These are phyloP conservation scores for Chlamydomonas sp. DNA, from an alignment of 139 green algal genomes.

Conservation along the genomic window DNA sequence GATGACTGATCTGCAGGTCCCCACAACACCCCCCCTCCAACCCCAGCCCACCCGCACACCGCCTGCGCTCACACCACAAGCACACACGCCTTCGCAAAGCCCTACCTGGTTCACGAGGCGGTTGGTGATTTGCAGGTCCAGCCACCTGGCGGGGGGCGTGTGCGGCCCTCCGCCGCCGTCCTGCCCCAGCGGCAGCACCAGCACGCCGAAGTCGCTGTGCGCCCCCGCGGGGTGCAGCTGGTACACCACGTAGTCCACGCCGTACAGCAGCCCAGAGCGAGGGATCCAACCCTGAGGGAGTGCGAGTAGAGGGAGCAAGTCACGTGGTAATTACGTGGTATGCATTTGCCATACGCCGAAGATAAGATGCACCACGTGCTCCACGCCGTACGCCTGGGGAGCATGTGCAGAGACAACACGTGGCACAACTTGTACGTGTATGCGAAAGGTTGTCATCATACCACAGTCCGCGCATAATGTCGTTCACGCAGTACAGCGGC, in stretches of 20 bases:
- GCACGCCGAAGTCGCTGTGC: conserved; percentile 56
- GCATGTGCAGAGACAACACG: too few species aligned
- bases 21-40: neutral
- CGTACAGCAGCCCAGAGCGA: conserved; percentile 66
- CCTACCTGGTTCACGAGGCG: conserved; percentile 40
- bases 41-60: neutral
- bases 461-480: too few species aligned
- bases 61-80: neutral
- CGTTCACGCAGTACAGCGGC: too few species aligned
- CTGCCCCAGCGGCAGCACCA: conserved; percentile 43
- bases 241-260: conserved; percentile 71
- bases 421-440: too few species aligned
- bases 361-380: too few species aligned
- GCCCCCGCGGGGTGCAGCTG: conserved; percentile 54
- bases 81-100: neutral
- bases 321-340: too few species aligned
- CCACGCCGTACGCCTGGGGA: too few species aligned
- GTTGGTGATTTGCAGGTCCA: conserved; percentile 61
- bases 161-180: neutral
- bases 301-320: neutral
- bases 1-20: neutral
- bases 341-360: too few species aligned
- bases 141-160: conserved; percentile 31
- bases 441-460: too few species aligned
- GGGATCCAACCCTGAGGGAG: conserved; percentile 65